Evolutionary conservation across 768 basidiomycete genomes (phyloP).

Genomic region (Russula sp.): DNA sequence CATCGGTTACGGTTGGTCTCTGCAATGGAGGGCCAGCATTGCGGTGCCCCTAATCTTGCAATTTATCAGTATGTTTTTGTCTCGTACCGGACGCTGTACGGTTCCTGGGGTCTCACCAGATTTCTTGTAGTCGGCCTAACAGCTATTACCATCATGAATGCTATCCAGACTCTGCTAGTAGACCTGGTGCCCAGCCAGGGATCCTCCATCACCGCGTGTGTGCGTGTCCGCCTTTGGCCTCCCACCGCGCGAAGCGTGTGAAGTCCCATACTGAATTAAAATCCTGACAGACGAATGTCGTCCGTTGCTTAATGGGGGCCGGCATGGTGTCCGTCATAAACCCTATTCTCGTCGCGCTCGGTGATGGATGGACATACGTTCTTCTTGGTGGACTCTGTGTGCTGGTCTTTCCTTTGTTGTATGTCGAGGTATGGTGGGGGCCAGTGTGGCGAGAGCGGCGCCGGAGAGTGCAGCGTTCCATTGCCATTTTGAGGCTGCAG

Average conservation of each 20-base stretch:
- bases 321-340: conserved; percentile 58
- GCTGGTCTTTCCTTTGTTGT: conserved; percentile 42
- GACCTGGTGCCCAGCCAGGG: conserved; percentile 57
- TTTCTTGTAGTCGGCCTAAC: conserved; percentile 41
- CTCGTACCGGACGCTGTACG: not conserved
- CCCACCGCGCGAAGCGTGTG: too few relatives aligned
- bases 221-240: conserved; percentile 31
- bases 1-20: conserved; percentile 55
- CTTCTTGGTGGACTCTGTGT: conserved; percentile 47
- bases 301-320: conserved; percentile 58
- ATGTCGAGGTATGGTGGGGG: conserved; percentile 45
- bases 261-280: not conserved
- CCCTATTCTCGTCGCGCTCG: conserved; percentile 49
- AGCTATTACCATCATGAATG: conserved; percentile 45
- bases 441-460: conserved; percentile 42
- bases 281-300: conserved; percentile 53
- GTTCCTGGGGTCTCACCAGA: not conserved
- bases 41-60: conserved; percentile 48
- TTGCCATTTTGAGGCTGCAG: too few relatives aligned
- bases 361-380: conserved; percentile 63
- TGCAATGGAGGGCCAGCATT: conserved; percentile 41
- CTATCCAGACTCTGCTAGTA: conserved; percentile 53
- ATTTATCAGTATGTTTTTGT: conserved; percentile 27
- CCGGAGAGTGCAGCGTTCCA: not conserved
- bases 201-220: conserved; percentile 66